Percentiles rank a stretch among this genome's conserved stretches.
Conservation (phyloP, 2,329 filamentous ascomycete genomes). For the Fusarium miscanthi region DNA sequence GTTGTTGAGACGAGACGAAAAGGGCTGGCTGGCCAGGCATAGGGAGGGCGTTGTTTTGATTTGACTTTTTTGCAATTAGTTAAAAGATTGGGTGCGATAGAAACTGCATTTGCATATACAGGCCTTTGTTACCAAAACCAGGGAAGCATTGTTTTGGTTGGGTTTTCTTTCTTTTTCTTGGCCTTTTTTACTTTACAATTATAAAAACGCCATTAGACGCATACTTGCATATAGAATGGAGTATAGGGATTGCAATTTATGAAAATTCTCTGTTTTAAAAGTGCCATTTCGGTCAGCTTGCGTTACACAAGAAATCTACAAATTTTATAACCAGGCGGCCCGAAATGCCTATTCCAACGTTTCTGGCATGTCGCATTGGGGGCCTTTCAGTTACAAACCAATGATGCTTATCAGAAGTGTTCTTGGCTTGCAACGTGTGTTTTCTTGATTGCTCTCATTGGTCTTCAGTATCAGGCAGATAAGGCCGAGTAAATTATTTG, state of each 20-base stretch:
- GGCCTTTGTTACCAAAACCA: no score
- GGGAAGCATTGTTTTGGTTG: neutral
- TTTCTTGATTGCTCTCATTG: neutral
- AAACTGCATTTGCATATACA: neutral
- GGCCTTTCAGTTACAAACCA: neutral
- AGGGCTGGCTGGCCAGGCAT: neutral
- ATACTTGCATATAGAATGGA: neutral
- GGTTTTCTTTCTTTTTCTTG: neutral
- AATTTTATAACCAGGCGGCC: neutral
- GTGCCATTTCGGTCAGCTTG: neutral
- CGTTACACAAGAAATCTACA: neutral
- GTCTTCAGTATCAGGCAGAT: neutral
- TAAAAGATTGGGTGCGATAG: no score
- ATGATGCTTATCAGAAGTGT: neutral
- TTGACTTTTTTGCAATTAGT: neutral
- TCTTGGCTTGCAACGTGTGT: neutral
- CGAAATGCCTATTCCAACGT: neutral
- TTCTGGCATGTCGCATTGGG: neutral
- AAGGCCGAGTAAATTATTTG: neutral
- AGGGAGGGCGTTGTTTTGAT: neutral
- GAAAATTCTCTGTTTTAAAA: neutral
- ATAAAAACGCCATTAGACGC: fast-evolving
- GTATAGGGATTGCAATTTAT: no score
- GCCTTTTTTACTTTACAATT: neutral
- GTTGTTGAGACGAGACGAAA: neutral